These are phyloP conservation scores for Globisporangium echinulatum DNA, from an alignment of 352 stramenopile species.

Conservation along the genomic window DNA sequence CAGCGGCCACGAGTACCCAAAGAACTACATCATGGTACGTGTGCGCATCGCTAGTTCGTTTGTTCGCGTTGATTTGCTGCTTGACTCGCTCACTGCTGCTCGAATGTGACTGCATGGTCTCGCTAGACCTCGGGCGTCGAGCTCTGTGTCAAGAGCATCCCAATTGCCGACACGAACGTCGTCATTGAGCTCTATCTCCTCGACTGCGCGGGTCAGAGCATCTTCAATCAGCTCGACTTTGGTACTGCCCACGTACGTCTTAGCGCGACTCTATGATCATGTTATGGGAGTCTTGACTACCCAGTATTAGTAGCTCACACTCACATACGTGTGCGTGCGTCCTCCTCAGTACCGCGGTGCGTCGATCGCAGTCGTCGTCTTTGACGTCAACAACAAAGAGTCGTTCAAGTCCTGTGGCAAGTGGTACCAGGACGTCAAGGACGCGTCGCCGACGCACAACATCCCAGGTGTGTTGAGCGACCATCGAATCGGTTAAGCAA, in stretches of 20 bases:
- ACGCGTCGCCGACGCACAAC: constrained; percentile 68
- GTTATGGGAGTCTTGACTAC: neutral
- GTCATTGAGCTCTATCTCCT: constrained; percentile 93
- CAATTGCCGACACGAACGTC: constrained; percentile 85
- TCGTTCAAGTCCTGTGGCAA: constrained; percentile 81
- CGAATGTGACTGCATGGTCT: too few relatives aligned
- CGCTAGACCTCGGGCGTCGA: constrained; percentile 85
- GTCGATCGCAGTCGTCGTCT: constrained; percentile 73
- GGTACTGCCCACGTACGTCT: constrained; percentile 59
- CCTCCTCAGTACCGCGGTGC: constrained; percentile 62
- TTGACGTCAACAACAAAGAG: constrained; percentile 83
- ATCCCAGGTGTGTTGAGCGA: constrained; percentile 33
- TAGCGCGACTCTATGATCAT: too few relatives aligned
- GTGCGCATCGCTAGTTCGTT: neutral
- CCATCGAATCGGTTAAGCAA: neutral
- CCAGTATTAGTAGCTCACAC: neutral
- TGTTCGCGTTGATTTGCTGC: neutral
- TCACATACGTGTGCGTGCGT: neutral
- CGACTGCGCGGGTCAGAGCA: constrained; percentile 89
- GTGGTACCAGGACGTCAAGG: constrained; percentile 77
- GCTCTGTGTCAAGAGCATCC: constrained; percentile 86
- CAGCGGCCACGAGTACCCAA: constrained; percentile 88
- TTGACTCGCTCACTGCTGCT: neutral
- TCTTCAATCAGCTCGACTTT: constrained; percentile 93
- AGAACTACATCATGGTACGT: constrained; percentile 92